Evolutionary conservation across 2,329 filamentous ascomycete species (phyloP).

Genomic region (Aspergillus sp.): DNA sequence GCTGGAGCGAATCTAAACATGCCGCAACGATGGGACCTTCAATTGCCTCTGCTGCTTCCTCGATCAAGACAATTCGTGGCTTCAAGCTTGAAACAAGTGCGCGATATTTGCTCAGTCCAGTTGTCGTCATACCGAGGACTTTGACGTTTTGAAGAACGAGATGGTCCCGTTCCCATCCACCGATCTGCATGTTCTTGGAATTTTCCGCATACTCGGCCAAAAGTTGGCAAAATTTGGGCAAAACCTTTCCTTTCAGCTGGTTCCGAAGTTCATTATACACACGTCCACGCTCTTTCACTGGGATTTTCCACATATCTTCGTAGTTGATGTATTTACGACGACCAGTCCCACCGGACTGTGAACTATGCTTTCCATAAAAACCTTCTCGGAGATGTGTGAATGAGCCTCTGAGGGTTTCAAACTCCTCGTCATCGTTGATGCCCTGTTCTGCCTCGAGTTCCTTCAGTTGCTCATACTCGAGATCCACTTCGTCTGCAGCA

Average conservation of each 20-base stretch:
- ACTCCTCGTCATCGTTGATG: conserved; percentile 52
- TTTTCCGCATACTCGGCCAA: conserved; percentile 52
- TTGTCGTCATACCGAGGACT: conserved; percentile 71
- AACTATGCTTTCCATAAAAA: conserved; percentile 29
- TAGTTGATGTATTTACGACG: conserved; percentile 37
- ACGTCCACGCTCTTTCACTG: conserved; percentile 55
- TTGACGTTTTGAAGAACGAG: conserved; percentile 61
- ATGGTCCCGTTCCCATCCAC: conserved; percentile 60
- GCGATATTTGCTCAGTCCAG: conserved; percentile 78
- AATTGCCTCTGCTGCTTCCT: conserved; percentile 76
- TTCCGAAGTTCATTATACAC: conserved; percentile 67
- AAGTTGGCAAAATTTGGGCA: conserved; percentile 49
- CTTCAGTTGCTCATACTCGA: conserved; percentile 60
- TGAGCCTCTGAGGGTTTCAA: conserved; percentile 51
- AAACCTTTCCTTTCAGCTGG: conserved; percentile 51
- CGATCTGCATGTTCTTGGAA: conserved; percentile 56
- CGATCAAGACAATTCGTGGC: conserved; percentile 70
- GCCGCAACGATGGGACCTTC: conserved; percentile 58
- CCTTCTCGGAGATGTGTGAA: conserved; percentile 46
- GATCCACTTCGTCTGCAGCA: conserved; percentile 60
- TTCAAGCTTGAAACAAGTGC: conserved; percentile 65
- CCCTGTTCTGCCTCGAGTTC: conserved; percentile 61
- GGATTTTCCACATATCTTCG: conserved; percentile 63
- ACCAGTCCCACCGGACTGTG: conserved; percentile 29
- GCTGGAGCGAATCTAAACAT: conserved; percentile 62